These are phyloP conservation scores for Thelonectria olida DNA, from an alignment of 2,329 filamentous ascomycete species.

Conservation along the genomic window DNA sequence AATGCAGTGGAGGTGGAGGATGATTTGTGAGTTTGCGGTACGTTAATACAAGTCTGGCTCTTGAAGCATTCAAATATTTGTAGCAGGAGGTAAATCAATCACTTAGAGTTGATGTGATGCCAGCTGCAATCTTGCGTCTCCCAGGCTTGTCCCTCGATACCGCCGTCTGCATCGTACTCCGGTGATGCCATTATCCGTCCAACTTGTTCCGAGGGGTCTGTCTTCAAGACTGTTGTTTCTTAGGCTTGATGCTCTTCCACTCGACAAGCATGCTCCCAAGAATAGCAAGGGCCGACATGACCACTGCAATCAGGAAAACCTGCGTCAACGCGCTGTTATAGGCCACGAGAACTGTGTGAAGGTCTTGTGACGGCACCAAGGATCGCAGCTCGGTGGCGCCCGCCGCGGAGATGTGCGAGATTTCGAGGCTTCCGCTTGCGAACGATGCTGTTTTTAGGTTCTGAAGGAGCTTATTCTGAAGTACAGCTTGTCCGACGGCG, in stretches of 20 bases:
- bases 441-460: background rate
- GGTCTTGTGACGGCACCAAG: background rate
- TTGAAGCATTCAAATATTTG: no score
- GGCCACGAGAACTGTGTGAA: background rate
- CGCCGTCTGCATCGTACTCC: no score
- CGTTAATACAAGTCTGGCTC: no score
- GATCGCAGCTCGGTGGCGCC: background rate
- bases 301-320: slow-evolving; percentile 1
- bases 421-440: background rate
- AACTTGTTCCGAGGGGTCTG: no score
- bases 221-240: no score
- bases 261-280: background rate
- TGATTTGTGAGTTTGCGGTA: no score
- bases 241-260: slow-evolving; percentile 3
- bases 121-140: no score
- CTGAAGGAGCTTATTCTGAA: slow-evolving; percentile 56
- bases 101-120: no score
- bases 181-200: no score
- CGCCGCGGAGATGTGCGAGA: background rate
- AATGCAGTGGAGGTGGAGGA: no score
- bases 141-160: no score
- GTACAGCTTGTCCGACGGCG: slow-evolving; percentile 58
- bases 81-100: no score
- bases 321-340: slow-evolving; percentile 3
- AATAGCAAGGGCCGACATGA: slow-evolving; percentile 1